Conservation (phyloP, 2,329 filamentous ascomycete species). For the Penicillium sp. region DNA sequence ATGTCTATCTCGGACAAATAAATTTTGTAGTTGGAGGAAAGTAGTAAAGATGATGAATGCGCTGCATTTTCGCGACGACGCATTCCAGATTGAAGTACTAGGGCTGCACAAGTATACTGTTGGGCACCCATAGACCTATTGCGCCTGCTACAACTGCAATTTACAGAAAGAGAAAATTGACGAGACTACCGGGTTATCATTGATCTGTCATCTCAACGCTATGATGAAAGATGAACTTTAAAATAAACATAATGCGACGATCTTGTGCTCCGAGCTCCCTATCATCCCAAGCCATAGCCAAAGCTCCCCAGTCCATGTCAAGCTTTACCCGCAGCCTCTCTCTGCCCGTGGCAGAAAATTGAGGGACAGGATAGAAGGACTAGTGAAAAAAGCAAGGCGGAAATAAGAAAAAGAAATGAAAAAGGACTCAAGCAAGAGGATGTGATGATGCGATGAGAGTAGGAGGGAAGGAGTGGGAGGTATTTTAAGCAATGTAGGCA, state of each 20-base stretch:
- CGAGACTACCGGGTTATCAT: slow-evolving; percentile 25
- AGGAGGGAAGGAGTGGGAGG: background rate
- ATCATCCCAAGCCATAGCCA: slow-evolving; percentile 9
- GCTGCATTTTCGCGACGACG: background rate
- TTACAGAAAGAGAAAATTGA: background rate
- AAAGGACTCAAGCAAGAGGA: slow-evolving; percentile 8
- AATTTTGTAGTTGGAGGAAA: background rate
- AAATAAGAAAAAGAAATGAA: slow-evolving; percentile 3
- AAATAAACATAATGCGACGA: slow-evolving; percentile 20
- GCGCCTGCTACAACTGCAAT: background rate
- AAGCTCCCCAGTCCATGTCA: slow-evolving; percentile 2
- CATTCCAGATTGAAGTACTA: background rate
- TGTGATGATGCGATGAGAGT: slow-evolving; percentile 5
- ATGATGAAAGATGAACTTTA: slow-evolving; percentile 26
- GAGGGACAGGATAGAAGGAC: background rate
- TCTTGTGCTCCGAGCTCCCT: slow-evolving; percentile 15
- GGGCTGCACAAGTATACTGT: too few relatives aligned
- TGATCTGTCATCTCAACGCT: slow-evolving; percentile 30
- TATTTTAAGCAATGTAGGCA: slow-evolving; percentile 78
- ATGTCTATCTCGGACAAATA: background rate
- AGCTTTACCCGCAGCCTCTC: background rate
- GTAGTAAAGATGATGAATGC: background rate
- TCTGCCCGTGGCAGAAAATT: background rate
- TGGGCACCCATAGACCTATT: too few relatives aligned
- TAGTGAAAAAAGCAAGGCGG: background rate